Evolutionary conservation across 495 filamentous ascomycete species (phyloP).

Genomic region (Penicillium cosmopolitanum): DNA sequence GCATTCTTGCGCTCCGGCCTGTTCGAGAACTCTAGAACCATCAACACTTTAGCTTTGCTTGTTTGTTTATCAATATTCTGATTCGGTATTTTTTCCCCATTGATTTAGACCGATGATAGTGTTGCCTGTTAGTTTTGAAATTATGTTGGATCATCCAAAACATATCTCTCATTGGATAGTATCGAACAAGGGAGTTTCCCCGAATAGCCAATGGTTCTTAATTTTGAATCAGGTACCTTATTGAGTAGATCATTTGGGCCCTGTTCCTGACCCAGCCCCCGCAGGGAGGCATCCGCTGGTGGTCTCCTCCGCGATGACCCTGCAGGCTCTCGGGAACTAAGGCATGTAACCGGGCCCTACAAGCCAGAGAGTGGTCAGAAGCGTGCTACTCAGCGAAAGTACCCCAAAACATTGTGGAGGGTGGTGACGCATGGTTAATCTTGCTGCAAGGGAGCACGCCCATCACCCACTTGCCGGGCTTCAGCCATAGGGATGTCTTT

Average conservation of each 20-base stretch:
- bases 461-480: constrained; percentile 4
- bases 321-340: constrained; percentile 20
- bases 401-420: constrained; percentile 14
- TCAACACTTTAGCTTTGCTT: background rate
- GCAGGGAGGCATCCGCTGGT: background rate
- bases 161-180: no score
- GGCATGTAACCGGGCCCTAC: constrained; percentile 22
- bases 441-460: constrained; percentile 25
- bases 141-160: no score
- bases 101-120: no score
- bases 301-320: constrained; percentile 9
- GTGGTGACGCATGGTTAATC: constrained; percentile 14
- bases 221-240: background rate
- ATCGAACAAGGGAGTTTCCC: no score
- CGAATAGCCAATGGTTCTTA: background rate
- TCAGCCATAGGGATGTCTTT: constrained; percentile 14
- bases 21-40: background rate
- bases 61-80: background rate
- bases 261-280: constrained; percentile 16
- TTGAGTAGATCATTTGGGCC: constrained; percentile 12
- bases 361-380: background rate
- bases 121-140: no score
- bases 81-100: no score
- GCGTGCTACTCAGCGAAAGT: background rate
- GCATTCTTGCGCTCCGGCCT: constrained; percentile 19